These are phyloP conservation scores for Pseudocercospora ulei DNA, from an alignment of 2,329 filamentous ascomycete species.

Conservation along the genomic window DNA sequence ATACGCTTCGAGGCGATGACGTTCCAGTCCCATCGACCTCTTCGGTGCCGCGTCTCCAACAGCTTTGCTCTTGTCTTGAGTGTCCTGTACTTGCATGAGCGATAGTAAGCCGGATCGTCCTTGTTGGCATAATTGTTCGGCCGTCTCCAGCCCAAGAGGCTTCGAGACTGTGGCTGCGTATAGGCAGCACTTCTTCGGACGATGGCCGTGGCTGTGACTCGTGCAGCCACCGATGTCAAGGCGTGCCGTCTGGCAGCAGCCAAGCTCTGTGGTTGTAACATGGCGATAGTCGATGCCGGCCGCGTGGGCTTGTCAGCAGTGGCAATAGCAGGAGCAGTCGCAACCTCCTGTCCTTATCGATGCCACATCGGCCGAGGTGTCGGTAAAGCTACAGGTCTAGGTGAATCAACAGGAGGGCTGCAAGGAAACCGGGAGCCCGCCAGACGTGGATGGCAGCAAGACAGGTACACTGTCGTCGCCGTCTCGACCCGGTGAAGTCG, in stretches of 20 bases:
- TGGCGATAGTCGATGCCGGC: slow-evolving; percentile 1
- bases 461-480: not conserved
- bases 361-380: slow-evolving; percentile 4
- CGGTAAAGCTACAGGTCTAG: not conserved
- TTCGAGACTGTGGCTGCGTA: slow-evolving; percentile 17
- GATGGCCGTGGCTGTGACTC: slow-evolving; percentile 17
- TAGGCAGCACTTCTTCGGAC: slow-evolving; percentile 13
- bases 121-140: slow-evolving; percentile 27
- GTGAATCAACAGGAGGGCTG: not conserved
- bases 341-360: slow-evolving; percentile 7
- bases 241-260: slow-evolving; percentile 5
- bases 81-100: slow-evolving; percentile 27
- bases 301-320: not conserved
- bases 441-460: not conserved
- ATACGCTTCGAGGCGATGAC: slow-evolving; percentile 26
- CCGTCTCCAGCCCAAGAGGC: slow-evolving; percentile 27
- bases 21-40: slow-evolving; percentile 31
- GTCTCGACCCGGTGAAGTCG: not conserved
- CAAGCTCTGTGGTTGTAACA: slow-evolving; percentile 6
- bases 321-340: slow-evolving; percentile 5
- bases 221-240: slow-evolving; percentile 3
- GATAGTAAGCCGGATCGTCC: slow-evolving; percentile 31
- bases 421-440: not conserved
- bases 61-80: slow-evolving; percentile 31
- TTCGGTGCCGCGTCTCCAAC: slow-evolving; percentile 29